phyloP scores from a whole-genome alignment of 2,329 filamentous ascomycete species.

The Orbilia ellipsospora region DNA sequence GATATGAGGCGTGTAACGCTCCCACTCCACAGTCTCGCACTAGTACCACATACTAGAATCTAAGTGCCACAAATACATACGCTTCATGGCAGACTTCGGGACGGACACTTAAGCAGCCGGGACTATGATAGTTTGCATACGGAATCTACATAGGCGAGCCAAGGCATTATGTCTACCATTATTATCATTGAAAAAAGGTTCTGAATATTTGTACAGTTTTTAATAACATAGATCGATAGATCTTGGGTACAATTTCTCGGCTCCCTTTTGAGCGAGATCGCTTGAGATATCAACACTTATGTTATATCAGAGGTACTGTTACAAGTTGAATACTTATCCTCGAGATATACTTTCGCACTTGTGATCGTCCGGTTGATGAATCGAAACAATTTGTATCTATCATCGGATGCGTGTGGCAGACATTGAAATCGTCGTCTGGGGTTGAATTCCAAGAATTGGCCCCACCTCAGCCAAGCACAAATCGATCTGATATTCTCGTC shows the following conservation, averaged over 20 bases:
- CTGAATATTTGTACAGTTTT: background rate
- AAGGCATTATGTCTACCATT: no score
- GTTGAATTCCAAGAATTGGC: constrained; percentile 8
- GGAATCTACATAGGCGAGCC: no score
- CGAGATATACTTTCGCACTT: no score
- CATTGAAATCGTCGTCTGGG: background rate
- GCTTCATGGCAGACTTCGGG: no score
- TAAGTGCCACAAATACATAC: background rate
- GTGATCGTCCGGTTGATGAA: no score
- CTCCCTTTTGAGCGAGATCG: background rate
- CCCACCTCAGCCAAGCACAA: background rate
- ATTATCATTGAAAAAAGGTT: no score
- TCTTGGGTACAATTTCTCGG: background rate
- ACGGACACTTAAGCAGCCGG: no score
- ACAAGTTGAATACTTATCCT: no score
- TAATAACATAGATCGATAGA: background rate
- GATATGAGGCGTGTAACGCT: constrained; percentile 23
- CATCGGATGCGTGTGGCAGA: constrained; percentile 12
- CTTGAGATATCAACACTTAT: background rate
- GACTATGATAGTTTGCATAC: no score
- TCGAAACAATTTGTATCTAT: background rate
- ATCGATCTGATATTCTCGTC: no score
- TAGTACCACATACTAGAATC: background rate
- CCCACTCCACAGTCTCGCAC: constrained; percentile 3
- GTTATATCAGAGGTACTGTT: background rate